A percentile compares a stretch with the other conserved stretches of the same genome.
phyloP scores from a whole-genome alignment of 2,329 filamentous ascomycete genomes.

The Mycocentrospora acerina region DNA sequence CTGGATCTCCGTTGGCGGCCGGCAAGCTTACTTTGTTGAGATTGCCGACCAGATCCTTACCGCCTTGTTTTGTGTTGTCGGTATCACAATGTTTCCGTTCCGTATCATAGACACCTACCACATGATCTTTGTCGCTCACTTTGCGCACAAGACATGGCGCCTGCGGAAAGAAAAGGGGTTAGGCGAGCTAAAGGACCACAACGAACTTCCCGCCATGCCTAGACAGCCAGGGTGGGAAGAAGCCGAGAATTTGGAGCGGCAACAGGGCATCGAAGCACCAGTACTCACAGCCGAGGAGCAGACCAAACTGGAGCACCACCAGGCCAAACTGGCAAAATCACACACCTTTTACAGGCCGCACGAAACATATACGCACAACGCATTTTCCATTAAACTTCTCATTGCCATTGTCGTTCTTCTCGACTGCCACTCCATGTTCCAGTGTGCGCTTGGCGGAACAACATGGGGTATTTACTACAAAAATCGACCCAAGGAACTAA shows the following conservation, averaged over 20 bases:
- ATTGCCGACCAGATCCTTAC: slow-evolving; percentile 61
- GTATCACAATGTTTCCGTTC: slow-evolving; percentile 67
- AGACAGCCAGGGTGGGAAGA: slow-evolving; percentile 39
- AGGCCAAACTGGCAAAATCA: slow-evolving; percentile 74
- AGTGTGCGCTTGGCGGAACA: slow-evolving; percentile 74
- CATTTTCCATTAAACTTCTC: slow-evolving; percentile 73
- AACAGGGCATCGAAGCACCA: slow-evolving; percentile 47
- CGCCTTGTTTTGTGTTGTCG: slow-evolving; percentile 63
- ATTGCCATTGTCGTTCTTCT: slow-evolving; percentile 74
- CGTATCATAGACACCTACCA: slow-evolving; percentile 82
- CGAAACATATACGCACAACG: slow-evolving; percentile 79
- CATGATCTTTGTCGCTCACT: slow-evolving; percentile 77
- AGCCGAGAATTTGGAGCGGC: slow-evolving; percentile 27
- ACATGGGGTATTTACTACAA: slow-evolving; percentile 79
- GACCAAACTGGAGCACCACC: slow-evolving; percentile 70
- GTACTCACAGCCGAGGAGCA: slow-evolving; percentile 68
- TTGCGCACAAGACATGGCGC: slow-evolving; percentile 66
- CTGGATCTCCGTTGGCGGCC: slow-evolving; percentile 78
- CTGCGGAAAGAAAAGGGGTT: slow-evolving; percentile 62
- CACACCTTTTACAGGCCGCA: slow-evolving; percentile 90
- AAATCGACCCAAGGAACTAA: slow-evolving; percentile 70
- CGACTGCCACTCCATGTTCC: slow-evolving; percentile 76
- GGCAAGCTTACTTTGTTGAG: slow-evolving; percentile 63
- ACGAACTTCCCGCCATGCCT: slow-evolving; percentile 60
- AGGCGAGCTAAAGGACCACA: slow-evolving; percentile 65